Conservation (phyloP, 106 monocot genomes). For the Dendrobium catenatum region DNA sequence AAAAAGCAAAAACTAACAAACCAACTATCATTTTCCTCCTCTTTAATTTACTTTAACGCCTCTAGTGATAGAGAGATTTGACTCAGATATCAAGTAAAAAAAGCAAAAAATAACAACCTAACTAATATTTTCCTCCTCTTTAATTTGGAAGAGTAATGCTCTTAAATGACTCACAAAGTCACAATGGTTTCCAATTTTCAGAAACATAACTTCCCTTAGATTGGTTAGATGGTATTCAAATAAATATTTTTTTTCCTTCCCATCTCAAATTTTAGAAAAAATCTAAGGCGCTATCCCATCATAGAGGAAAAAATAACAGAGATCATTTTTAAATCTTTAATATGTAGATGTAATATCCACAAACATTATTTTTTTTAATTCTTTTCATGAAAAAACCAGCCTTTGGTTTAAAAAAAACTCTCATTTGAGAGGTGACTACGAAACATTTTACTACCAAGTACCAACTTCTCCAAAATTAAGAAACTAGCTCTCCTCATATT, state of each 20-base stretch:
- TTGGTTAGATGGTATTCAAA: constrained; percentile 1
- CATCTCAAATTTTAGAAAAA: background rate
- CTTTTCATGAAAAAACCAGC: background rate
- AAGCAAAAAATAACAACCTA: too few relatives aligned
- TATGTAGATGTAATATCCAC: too few relatives aligned
- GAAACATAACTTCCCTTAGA: background rate
- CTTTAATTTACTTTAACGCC: background rate
- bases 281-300: background rate
- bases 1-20: background rate
- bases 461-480: background rate
- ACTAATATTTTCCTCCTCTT: too few relatives aligned
- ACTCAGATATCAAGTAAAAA: too few relatives aligned
- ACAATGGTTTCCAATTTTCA: too few relatives aligned
- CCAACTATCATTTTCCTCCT: background rate
- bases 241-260: background rate
- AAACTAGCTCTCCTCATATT: background rate
- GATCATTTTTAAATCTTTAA: background rate
- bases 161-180: too few relatives aligned
- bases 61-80: too few relatives aligned
- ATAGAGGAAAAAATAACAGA: background rate
- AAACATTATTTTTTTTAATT: too few relatives aligned
- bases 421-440: background rate
- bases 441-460: background rate
- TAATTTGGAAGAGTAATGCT: too few relatives aligned
- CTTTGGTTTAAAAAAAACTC: background rate